Evolutionary conservation across 176 grass and related monocot genomes (phyloP).

Genomic region (Dendrocalamus sinicus): DNA sequence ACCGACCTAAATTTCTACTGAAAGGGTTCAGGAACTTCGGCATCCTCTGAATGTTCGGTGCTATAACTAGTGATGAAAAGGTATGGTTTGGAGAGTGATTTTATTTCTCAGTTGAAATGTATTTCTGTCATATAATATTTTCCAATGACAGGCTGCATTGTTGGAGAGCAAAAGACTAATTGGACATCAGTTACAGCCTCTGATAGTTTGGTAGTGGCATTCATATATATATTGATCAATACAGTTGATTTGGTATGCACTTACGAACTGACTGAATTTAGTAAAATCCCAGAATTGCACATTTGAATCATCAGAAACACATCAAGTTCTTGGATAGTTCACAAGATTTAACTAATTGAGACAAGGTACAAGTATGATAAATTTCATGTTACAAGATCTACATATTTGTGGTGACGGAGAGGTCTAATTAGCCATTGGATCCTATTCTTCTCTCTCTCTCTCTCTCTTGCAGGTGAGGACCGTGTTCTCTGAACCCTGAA

Average conservation of each 20-base stretch:
- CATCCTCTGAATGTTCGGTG: conserved; percentile 13
- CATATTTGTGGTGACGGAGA: conserved; percentile 19
- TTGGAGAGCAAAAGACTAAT: not conserved
- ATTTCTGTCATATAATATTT: conserved; percentile 10
- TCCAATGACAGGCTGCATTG: conserved; percentile 20
- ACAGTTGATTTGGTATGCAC: not conserved
- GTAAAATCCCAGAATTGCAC: conserved; percentile 7
- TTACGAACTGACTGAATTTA: conserved; percentile 20
- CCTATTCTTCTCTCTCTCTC: not conserved
- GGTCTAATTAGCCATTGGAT: not conserved
- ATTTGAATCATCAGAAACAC: conserved; percentile 25
- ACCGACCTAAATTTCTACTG: conserved; percentile 91
- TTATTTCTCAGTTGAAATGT: conserved; percentile 17
- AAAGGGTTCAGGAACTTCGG: conserved; percentile 25
- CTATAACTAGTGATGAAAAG: conserved; percentile 21
- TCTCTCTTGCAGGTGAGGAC: conserved; percentile 40
- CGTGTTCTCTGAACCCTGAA: conserved; percentile 34
- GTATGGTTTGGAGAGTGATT: conserved; percentile 4
- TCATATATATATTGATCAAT: not conserved
- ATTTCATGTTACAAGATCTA: conserved; percentile 1
- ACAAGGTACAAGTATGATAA: conserved; percentile 12
- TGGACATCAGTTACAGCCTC: conserved; percentile 26
- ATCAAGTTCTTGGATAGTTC: not conserved
- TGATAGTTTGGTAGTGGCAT: not conserved
- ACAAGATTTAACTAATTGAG: not conserved